Base-by-base conservation (phyloP, 768 basidiomycete species). In the Collybia nuda region DNA sequence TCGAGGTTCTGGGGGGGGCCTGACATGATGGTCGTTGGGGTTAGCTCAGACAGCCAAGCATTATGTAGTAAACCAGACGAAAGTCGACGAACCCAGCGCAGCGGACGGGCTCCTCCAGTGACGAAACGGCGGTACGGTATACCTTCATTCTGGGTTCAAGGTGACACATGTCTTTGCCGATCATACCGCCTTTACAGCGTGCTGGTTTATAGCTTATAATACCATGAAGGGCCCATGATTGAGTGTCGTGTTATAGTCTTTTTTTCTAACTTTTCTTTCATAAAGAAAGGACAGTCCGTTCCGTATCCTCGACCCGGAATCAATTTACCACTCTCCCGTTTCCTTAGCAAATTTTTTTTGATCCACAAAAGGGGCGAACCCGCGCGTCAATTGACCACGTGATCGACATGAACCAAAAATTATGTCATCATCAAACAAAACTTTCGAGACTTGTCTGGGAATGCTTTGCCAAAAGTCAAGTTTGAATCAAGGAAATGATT, bases 121-220 rank as follows among this genome's bases (percentile, higher is more conserved):
- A 62, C 61, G 72, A 70, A 73, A 72, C 70, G 66, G 64, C 61
- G 61, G 67, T 66, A 60, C 58, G 71, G 71, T 74, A 71, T 61
- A 48, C 53, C 40, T 41, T 61, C 58, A 60, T 51, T 53, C 57
- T 60, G 53, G 50, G 55, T 50, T 50, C 40, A 32, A 55, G 44
- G 35, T 57, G 56, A 54, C 56, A 44, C 42, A 48, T 56, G 40
- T 45, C 48, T 47, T 26, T 39, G 47, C 55, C 44, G 51, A 52
- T 56, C 51, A 46, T 41, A 36, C 35, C 32, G 18, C 2, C 21
- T 24, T 17, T 35, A 17, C 17, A 32, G 42, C 42, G 18, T 53
- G 43, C 28, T 56, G 45, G 14, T 52, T 45, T 23, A n/a, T 22
- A 48, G 14, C 29, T 32, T 35, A 40, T 52, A 39, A 40, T 14